Conservation (phyloP, 176 grass and related monocot species). For the Rhynchospora pubera region DNA sequence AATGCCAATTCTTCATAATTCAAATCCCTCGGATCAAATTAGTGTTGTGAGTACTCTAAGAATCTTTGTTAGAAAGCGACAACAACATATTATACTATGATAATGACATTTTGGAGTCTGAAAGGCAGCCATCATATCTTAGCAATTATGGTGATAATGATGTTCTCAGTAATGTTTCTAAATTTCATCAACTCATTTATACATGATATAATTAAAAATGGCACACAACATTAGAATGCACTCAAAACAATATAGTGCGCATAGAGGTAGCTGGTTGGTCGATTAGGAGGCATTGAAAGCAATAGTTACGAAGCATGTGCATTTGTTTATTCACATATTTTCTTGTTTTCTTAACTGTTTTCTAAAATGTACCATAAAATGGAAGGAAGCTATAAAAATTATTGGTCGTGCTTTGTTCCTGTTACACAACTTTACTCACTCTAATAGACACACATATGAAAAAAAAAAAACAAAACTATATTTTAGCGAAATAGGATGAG, state of each 20-base stretch:
- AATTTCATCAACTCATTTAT: neutral
- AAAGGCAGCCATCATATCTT: neutral
- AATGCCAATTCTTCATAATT: neutral
- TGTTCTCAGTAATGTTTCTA: neutral
- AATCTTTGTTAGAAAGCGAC: neutral
- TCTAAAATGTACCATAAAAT: neutral
- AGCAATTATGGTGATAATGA: slow-evolving; percentile 11
- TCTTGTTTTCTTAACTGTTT: neutral
- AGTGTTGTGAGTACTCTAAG: neutral
- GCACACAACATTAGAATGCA: neutral
- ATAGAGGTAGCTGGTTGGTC: neutral
- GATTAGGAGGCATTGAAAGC: neutral
- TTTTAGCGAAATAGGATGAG: too few species aligned
- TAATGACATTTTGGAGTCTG: neutral
- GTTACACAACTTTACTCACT: too few species aligned
- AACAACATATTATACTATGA: neutral
- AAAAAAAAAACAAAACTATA: neutral
- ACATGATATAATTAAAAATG: neutral
- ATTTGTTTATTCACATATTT: neutral
- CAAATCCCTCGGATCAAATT: neutral
- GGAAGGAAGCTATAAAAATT: neutral
- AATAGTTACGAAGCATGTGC: neutral
- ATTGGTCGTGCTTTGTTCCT: neutral
- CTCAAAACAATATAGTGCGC: neutral
- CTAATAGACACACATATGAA: neutral